Evolutionary conservation across 768 basidiomycete genomes (phyloP).

Genomic region (Lentinula lateritia): DNA sequence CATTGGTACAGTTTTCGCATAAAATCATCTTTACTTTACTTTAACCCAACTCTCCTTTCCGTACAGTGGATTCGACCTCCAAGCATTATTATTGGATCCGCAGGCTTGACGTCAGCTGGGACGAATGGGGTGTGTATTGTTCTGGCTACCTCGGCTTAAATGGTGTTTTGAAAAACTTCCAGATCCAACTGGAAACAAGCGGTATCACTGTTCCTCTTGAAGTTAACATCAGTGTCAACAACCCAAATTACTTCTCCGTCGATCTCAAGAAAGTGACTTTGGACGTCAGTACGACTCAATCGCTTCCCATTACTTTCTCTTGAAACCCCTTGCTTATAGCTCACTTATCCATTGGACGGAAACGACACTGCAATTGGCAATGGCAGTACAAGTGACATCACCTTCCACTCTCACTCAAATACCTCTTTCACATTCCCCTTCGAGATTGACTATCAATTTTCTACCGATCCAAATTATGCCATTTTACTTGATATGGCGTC

Average conservation of each 20-base stretch:
- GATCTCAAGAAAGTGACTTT: slow-evolving; percentile 60
- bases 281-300: slow-evolving; percentile 31
- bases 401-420: slow-evolving; percentile 44
- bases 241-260: slow-evolving; percentile 78
- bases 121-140: slow-evolving; percentile 39
- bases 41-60: neutral
- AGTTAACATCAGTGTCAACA: slow-evolving; percentile 71
- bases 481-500: slow-evolving; percentile 58
- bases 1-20: slow-evolving; percentile 44
- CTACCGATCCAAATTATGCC: slow-evolving; percentile 41
- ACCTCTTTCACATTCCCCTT: slow-evolving; percentile 79
- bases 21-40: too few species aligned
- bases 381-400: slow-evolving; percentile 42
- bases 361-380: slow-evolving; percentile 63
- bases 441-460: slow-evolving; percentile 52
- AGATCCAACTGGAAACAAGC: slow-evolving; percentile 30
- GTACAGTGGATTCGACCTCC: slow-evolving; percentile 76
- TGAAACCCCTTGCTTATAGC: slow-evolving; percentile 26
- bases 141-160: neutral
- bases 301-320: neutral
- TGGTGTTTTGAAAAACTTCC: neutral
- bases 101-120: slow-evolving; percentile 32
- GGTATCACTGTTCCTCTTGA: slow-evolving; percentile 55
- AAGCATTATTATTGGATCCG: slow-evolving; percentile 50
- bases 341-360: slow-evolving; percentile 73